A percentile compares a stretch with the other conserved stretches of the same genome.
Conservation (phyloP, 345 rosid species). For the Camelina sativa region DNA sequence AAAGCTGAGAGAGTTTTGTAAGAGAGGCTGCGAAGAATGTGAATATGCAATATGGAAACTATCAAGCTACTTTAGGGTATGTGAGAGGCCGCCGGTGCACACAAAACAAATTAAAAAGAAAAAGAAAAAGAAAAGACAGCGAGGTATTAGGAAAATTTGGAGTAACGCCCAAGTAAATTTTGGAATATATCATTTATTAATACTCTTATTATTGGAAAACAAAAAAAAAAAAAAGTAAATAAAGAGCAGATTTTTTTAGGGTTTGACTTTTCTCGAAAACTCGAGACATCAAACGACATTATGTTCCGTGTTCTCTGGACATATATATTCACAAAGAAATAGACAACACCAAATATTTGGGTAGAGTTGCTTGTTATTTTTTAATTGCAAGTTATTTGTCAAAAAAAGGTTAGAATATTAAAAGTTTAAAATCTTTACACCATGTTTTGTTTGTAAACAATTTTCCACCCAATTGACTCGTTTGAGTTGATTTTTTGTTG, state of each 20-base stretch:
- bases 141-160: conserved; percentile 33
- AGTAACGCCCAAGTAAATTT: conserved; percentile 45
- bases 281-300: conserved; percentile 1
- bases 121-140: conserved; percentile 13
- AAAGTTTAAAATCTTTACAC: too few species aligned
- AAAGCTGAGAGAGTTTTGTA: conserved; percentile 25
- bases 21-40: conserved; percentile 36
- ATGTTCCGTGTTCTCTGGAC: conserved; percentile 10
- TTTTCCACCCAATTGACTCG: too few species aligned
- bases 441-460: too few species aligned
- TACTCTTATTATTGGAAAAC: background rate
- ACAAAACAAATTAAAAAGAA: background rate
- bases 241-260: background rate
- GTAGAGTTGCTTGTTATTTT: too few species aligned
- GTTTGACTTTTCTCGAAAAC: conserved; percentile 10
- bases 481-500: too few species aligned
- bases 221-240: background rate
- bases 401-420: too few species aligned
- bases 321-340: too few species aligned
- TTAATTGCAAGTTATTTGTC: too few species aligned
- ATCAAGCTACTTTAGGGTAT: conserved; percentile 31
- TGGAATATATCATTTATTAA: conserved; percentile 9
- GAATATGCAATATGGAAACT: conserved; percentile 26
- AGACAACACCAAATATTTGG: too few species aligned
- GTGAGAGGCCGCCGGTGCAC: conserved; percentile 15